Evolutionary conservation across 257 asterid species (phyloP).

Genomic region (Orobanche coerulescens): DNA sequence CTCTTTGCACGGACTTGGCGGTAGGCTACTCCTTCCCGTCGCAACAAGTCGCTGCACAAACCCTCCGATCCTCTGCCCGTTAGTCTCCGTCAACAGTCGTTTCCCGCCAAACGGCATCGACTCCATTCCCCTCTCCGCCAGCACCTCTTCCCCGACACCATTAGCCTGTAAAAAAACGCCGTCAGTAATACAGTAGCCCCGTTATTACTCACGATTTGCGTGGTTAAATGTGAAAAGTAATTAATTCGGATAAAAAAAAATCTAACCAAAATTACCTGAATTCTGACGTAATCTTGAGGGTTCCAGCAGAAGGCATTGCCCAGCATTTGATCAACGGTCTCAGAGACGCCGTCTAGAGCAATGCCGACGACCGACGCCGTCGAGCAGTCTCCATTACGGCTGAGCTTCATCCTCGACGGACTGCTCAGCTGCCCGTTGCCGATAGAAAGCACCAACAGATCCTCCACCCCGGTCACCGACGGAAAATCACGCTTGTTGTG

Average conservation of each 20-base stretch:
- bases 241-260: background rate
- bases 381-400: constrained; percentile 47
- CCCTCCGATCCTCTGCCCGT: constrained; percentile 59
- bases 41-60: constrained; percentile 82
- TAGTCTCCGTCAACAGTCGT: constrained; percentile 76
- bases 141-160: constrained; percentile 44
- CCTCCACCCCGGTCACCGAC: constrained; percentile 73
- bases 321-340: constrained; percentile 81
- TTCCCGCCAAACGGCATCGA: constrained; percentile 88
- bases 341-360: constrained; percentile 85
- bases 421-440: constrained; percentile 59
- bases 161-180: constrained; percentile 44
- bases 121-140: constrained; percentile 67
- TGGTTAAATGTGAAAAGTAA: background rate
- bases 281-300: constrained; percentile 67
- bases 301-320: constrained; percentile 94
- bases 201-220: background rate
- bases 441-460: constrained; percentile 65
- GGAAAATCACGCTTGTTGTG: constrained; percentile 94
- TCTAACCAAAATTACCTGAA: constrained; percentile 49
- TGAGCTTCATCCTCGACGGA: constrained; percentile 36
- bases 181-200: background rate
- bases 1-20: constrained; percentile 96
- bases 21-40: constrained; percentile 65
- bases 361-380: constrained; percentile 55